Evolutionary conservation across 2,329 filamentous ascomycete species (phyloP).

Genomic region (Sarocladium strictum): DNA sequence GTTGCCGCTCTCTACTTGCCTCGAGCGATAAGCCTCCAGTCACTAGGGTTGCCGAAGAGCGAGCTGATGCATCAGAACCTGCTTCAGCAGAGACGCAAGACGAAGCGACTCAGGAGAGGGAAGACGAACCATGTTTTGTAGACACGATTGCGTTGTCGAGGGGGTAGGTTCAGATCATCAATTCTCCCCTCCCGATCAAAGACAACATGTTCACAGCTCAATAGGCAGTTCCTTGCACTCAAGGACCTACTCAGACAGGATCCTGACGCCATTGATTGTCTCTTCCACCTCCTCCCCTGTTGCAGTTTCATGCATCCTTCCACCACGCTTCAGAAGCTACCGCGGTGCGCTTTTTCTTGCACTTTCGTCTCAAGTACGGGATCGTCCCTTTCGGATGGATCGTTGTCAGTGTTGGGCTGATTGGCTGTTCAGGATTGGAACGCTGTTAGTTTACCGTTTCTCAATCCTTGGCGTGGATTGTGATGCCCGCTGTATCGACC

Average conservation of each 20-base stretch:
- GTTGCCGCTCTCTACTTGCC: too few species aligned
- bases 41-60: too few species aligned
- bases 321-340: conserved; percentile 10
- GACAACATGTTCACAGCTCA: neutral
- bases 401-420: too few species aligned
- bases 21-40: too few species aligned
- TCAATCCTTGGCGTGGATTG: conserved; percentile 28
- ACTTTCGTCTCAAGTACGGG: too few species aligned
- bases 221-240: conserved; percentile 26
- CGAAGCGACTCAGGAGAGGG: conserved; percentile 22
- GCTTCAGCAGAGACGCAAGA: conserved; percentile 8
- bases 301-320: conserved; percentile 32
- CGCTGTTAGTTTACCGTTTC: conserved; percentile 28
- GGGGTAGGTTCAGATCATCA: neutral
- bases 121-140: neutral
- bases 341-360: too few species aligned
- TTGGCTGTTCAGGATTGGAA: conserved; percentile 34
- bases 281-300: conserved; percentile 32
- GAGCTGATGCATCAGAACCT: too few species aligned
- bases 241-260: conserved; percentile 30
- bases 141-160: neutral
- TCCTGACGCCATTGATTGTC: conserved; percentile 30
- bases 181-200: too few species aligned
- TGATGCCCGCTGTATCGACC: conserved; percentile 29
- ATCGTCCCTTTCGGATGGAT: too few species aligned